Evolutionary conservation across 371 early-diverging fungal species (phyloP).

Genomic region (Mortierella sp.): DNA sequence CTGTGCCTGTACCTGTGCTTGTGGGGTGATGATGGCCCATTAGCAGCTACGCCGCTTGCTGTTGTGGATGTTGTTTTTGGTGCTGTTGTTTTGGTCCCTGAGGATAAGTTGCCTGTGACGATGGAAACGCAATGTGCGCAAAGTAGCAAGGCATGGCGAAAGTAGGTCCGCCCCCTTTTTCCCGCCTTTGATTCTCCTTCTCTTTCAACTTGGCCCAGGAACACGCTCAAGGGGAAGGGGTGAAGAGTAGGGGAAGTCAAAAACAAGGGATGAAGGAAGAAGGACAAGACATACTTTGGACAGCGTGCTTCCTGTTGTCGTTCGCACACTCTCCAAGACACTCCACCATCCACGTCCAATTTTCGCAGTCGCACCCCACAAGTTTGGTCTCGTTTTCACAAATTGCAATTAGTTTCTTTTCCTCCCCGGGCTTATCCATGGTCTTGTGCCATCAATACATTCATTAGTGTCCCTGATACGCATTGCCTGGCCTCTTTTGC

Average conservation of each 20-base stretch:
- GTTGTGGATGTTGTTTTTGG: neutral
- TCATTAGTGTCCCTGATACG: neutral
- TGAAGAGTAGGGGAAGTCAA: neutral
- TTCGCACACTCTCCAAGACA: neutral
- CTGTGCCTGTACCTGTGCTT: neutral
- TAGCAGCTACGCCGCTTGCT: neutral
- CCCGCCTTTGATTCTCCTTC: neutral
- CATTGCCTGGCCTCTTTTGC: neutral
- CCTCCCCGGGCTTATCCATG: neutral
- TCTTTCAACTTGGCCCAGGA: conserved; percentile 5
- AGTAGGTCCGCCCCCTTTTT: neutral
- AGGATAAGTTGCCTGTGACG: neutral
- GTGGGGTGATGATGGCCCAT: neutral
- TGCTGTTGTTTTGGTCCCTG: neutral
- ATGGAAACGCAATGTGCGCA: neutral
- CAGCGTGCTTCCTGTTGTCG: neutral
- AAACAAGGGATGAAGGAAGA: neutral
- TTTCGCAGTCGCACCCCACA: neutral
- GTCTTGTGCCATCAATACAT: neutral
- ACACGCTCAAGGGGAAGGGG: neutral
- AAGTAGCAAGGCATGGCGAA: neutral
- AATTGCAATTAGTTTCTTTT: neutral
- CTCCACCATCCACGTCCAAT: neutral
- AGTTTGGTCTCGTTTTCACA: neutral
- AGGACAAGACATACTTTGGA: neutral